Base-by-base conservation (phyloP, 768 basidiomycete species). In the Mycena alexandri region DNA sequence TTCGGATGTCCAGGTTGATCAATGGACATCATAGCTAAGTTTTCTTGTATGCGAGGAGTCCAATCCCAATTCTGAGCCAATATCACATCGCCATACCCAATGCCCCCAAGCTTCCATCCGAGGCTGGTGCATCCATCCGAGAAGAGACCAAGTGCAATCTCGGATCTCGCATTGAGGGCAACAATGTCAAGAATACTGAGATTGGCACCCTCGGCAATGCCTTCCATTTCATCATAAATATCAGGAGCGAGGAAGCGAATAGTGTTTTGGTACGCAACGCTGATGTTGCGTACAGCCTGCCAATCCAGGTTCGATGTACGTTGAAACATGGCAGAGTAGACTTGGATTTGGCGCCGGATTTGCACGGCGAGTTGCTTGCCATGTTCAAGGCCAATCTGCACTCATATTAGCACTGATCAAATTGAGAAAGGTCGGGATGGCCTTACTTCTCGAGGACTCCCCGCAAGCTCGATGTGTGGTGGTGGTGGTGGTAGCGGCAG, bases 41-140 rank as follows among this genome's bases (percentile, higher is more conserved):
- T 80, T 62, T 78, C 72, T 53, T 76, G 73, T 21, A 78, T 76
- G 8, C 68, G 43, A 33, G 71, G 65, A n/a, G 75, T 70, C 79
- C 79, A 80, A 64, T 80, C 79, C 79, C 79, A 80, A 69, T 80
- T 80, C 71, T 80, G 79, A 16, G 75, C 77, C 42, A 80, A 69
- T 61, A 79, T 71, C 61, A 65, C 68, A 54, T 60, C 47, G 38
- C 76, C 61, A 21, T 48, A 25, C 33, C 29, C 5, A 60, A 48
- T 50, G 21, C 47, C 61, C 19, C 34, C 16, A 14, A 64, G 54
- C 58, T 73, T 73, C 78, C 78, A 79, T 12, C 75, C 75, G 21
- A 80, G 71, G 33, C 68, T 63, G 29, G 79, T 80, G 66, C 79
- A 80, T 21, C 79, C 79, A 61, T 80, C 79, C 56, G 77, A 75